Base-by-base conservation (phyloP, 2,329 filamentous ascomycete species). In the Huntiella omanensis region DNA sequence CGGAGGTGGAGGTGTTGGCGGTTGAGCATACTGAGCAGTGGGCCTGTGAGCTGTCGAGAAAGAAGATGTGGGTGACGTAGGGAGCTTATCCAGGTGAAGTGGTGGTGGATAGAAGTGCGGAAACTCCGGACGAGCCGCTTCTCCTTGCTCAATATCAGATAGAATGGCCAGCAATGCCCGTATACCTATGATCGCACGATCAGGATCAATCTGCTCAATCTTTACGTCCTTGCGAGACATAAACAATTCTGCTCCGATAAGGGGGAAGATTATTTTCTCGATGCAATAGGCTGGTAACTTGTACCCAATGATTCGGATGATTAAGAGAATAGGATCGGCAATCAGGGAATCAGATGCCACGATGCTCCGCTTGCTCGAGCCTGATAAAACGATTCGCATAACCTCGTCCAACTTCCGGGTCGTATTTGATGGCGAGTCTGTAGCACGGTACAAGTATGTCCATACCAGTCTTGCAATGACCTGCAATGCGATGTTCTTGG, bases 171-270 rank as follows among this genome's bases (percentile, higher is more conserved):
- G 69, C 58, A 96, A 98, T 3, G 91, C 83, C 52, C 86, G 76
- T 52, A 98, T 98, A 2, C 87, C 91, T 54, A 98, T 83, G n/a
- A 96, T 88, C 64, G 95, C 93, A 55, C 84, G 81, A 57, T 98
- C 92, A 0, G 92, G 91, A 51, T 98, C 91, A 51, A 98, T 71
- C 56, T 92, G 84, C 57, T 96, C 91, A 22, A 95, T 82, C 57
- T 77, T 86, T 37, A 91, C 64, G 39, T 94, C 83, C 55, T 79
- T 71, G 52, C 83, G 67, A 13, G 77, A 75, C 22, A 73, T 69
- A 58, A 95, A 91, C n/a, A 86, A 67, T 45, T 95, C 88, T 1
- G 86, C 85, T 57, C 93, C 94, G 57, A 98, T 82, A 34, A 98
- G 65, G 3, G 88, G 91, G 55, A 95, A 96, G n/a, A 98, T 84